Evolutionary conservation across 2,329 filamentous ascomycete species (phyloP).

Genomic region (Berkeleyomyces basicola): DNA sequence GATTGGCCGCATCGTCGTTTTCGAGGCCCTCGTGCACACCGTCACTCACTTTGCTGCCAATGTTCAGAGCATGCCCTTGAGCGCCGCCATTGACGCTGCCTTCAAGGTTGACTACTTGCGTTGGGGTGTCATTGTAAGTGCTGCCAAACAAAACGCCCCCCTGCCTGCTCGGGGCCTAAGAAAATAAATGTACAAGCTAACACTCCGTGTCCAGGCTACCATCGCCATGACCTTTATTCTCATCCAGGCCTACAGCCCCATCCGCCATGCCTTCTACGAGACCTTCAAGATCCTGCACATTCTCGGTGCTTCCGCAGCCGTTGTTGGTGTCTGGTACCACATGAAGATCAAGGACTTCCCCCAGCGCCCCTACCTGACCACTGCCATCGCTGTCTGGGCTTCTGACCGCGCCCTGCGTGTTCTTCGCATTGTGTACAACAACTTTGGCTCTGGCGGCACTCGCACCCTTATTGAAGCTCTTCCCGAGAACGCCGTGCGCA

Average conservation of each 20-base stretch:
- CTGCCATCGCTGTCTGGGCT: constrained; percentile 49
- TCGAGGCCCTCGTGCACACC: constrained; percentile 53
- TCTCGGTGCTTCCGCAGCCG: constrained; percentile 37
- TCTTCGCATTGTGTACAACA: constrained; percentile 44
- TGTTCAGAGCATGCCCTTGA: constrained; percentile 1
- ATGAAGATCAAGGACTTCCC: constrained; percentile 36
- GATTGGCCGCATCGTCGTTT: constrained; percentile 58
- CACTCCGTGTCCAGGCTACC: constrained; percentile 28
- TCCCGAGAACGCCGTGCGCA: constrained; percentile 55
- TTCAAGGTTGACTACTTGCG: constrained; percentile 8
- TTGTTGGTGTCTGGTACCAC: constrained; percentile 53
- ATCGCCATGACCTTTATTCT: constrained; percentile 44
- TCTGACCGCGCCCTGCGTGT: constrained; percentile 46
- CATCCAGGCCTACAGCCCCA: constrained; percentile 51
- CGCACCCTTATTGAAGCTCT: constrained; percentile 57
- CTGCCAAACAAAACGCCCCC: no score
- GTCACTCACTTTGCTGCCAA: constrained; percentile 19
- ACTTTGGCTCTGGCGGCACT: constrained; percentile 49
- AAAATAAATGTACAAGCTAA: background rate
- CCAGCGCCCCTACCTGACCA: constrained; percentile 42
- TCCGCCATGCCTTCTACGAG: constrained; percentile 68
- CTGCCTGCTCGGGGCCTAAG: background rate
- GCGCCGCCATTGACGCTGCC: constrained; percentile 1
- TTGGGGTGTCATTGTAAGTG: constrained; percentile 4
- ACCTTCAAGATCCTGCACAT: constrained; percentile 62